Percentiles rank a stretch among this genome's conserved stretches.
Evolutionary conservation across 768 basidiomycete species (phyloP).

Genomic region (Suillus occidentalis): DNA sequence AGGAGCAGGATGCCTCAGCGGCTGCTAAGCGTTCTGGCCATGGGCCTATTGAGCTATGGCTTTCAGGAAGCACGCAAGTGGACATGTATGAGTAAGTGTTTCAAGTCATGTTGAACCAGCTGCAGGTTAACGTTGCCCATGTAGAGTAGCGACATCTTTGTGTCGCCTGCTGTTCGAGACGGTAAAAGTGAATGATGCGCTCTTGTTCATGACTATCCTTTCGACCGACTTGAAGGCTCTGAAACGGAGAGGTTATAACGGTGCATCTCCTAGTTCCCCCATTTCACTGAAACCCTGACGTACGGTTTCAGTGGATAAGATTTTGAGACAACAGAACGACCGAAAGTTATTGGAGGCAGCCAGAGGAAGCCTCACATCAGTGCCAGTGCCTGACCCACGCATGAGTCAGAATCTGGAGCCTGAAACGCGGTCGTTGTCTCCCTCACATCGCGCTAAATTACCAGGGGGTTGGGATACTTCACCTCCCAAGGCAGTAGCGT

Average conservation of each 20-base stretch:
- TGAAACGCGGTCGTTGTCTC: constrained; percentile 19
- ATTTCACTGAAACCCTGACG: constrained; percentile 1
- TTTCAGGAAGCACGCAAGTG: constrained; percentile 70
- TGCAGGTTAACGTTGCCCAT: constrained; percentile 9
- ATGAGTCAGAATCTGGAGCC: constrained; percentile 6
- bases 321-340: constrained; percentile 76
- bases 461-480: constrained; percentile 24
- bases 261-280: constrained; percentile 36
- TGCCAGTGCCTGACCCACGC: constrained; percentile 18
- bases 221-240: constrained; percentile 85
- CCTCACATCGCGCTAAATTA: constrained; percentile 17
- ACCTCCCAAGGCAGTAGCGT: background rate
- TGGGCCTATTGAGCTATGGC: constrained; percentile 72
- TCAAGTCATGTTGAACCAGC: constrained; percentile 2
- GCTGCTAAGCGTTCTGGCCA: constrained; percentile 55
- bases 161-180: constrained; percentile 77
- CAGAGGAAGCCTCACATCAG: constrained; percentile 23
- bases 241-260: constrained; percentile 83
- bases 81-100: constrained; percentile 90
- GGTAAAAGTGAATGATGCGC: constrained; percentile 80
- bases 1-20: constrained; percentile 72
- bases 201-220: constrained; percentile 91
- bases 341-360: constrained; percentile 53
- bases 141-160: constrained; percentile 80
- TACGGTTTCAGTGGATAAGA: constrained; percentile 71